Base-by-base conservation (phyloP, 1,139 yeast species). In the Yamadazyma spencermartinsiae region DNA sequence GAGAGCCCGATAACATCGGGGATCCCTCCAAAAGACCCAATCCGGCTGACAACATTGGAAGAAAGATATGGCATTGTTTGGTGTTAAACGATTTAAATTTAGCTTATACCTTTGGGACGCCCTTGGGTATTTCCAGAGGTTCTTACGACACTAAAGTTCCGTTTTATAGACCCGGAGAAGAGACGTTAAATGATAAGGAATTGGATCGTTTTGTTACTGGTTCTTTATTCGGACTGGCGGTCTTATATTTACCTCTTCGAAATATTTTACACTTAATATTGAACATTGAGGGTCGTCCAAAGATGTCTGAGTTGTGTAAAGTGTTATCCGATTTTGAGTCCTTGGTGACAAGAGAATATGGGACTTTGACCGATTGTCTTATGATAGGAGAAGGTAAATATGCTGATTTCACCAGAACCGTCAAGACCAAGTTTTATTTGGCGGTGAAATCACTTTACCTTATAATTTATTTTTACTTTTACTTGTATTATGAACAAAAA, bases 11-110 rank as follows among this genome's bases (percentile, higher is more conserved):
- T 26, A 55, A 50, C 31, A 54, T 59, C 37, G 36, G 44, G 2
- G 55, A 50, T 18, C 37, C 45, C 2, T 17, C 10, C 6, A 12
- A 16, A 11, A 41, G 46, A 12, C 15, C 17, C 4, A 61, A 58
- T 44, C 55, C 59, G 25, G 44, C 56, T 10, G 65, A 72, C 36
- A 68, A 68, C 44, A 46, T 72, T 9, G 64, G 68, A 50, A 63
- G 86, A 48, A 79, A 76, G 45, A 63, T 79, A 2, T 81, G 86
- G 86, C 70, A 68, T 46, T 65, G 66, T 36, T 55, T 80, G 35
- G 46, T 55, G 2, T 33, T 57, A 17, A 44, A 44, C 28, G 74
- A 68, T 45, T 31, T 58, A 2, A 54, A 60, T 39, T 49, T 54
- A 30, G 58, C 63, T 8, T 61, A 50, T 40, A 38, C 58, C 3